Base-by-base conservation (phyloP, 1,284 basidiomycete genomes). In the Trichosporon sp. region DNA sequence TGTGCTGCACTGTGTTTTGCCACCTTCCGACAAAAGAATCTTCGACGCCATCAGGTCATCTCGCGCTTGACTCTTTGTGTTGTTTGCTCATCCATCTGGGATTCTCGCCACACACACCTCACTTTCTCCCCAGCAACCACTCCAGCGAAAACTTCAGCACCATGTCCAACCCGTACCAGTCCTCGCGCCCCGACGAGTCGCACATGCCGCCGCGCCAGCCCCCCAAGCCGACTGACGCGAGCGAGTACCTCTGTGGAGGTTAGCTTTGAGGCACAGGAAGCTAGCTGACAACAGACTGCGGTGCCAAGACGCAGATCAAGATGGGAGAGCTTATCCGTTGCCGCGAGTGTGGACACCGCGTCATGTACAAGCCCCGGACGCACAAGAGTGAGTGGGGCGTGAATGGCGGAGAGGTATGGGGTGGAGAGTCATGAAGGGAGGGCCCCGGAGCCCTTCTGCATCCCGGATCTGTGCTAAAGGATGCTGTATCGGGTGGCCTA, bases 301-400 rank as follows among this genome's bases (percentile, higher is more conserved):
- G 94, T 71, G 91, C 91, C 2, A 92, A 93, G 85, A 98, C 97
- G 83, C 90, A 92, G 79, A 96, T 98, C 83, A 91, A 91, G 83
- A 87, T 93, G n/a, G 87, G 93, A 73, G 96, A 99, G 84, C 93
- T 94, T 63, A 97, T 98, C 78, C 91, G 96, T 70, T 99, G 96
- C 86, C 89, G 92, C 78, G 95, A 98, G 83, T 99, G 96, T 80
- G 96, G 96, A 1, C 96, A 98, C 84, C 90, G 96, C 75, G 96
- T 99, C 83, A 97, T 99, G 94, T 98, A 98, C 87, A 99, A 99
- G 87, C 97, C 97, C 85, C 87, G 96, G 78, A 98, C 96, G 21
- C 93, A 90, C 82, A 88, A 94, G 87, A 97, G 96, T 98, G 81
- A 83, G 93, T 90, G 21, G 10, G 12, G 8, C 6, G 19, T 19